A percentile compares a stretch with the other conserved stretches of the same genome.
Evolutionary conservation across 2,329 filamentous ascomycete species (phyloP).

Genomic region (Didymella exigua): DNA sequence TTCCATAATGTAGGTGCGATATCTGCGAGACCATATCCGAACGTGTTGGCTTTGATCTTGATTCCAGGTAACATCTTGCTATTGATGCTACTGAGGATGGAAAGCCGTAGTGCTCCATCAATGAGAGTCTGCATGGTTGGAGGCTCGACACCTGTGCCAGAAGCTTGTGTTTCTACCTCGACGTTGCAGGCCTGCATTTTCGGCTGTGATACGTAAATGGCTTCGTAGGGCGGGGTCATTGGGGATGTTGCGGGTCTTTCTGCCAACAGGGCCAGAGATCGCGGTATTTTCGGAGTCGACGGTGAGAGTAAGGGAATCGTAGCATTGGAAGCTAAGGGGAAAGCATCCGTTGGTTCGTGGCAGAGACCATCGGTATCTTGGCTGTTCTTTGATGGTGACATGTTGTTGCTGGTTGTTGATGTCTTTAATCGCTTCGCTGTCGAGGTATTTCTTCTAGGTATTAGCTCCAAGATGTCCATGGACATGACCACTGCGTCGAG

Average conservation of each 20-base stretch:
- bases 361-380: background rate
- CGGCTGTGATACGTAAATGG: background rate
- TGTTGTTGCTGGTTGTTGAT: background rate
- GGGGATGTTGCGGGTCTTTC: background rate
- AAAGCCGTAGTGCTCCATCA: slow-evolving; percentile 46
- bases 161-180: no score
- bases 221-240: background rate
- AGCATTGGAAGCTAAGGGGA: background rate
- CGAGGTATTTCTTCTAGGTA: slow-evolving; percentile 6
- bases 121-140: slow-evolving; percentile 30
- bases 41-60: slow-evolving; percentile 42
- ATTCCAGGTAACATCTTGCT: slow-evolving; percentile 31
- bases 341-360: background rate
- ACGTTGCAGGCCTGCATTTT: background rate
- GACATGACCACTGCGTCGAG: slow-evolving; percentile 40
- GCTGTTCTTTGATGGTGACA: background rate
- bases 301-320: background rate
- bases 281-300: background rate
- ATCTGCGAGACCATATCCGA: slow-evolving; percentile 42
- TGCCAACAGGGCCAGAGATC: background rate
- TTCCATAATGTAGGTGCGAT: slow-evolving; percentile 50
- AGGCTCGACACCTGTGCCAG: background rate
- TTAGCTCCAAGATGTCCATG: slow-evolving; percentile 27
- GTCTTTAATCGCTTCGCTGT: slow-evolving; percentile 19
- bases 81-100: slow-evolving; percentile 38